phyloP scores from a whole-genome alignment of 176 grass and related monocot genomes.

The Carex parvula region DNA sequence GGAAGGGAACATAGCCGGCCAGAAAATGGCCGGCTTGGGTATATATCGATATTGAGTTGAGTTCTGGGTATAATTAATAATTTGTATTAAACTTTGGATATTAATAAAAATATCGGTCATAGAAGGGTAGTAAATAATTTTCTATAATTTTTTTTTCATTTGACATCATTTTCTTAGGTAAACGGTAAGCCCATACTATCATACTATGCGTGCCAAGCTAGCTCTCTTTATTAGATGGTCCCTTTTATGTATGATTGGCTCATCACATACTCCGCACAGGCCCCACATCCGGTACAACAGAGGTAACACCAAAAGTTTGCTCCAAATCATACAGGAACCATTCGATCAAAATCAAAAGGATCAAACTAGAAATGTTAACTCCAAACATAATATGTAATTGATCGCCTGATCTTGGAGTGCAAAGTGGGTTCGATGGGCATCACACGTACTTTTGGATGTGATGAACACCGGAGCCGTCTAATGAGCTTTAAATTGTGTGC shows the following conservation, averaged over 20 bases:
- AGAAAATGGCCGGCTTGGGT: no score
- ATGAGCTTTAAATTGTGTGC: no score
- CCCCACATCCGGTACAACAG: neutral
- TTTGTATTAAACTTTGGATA: no score
- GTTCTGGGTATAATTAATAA: no score
- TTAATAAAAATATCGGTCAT: no score
- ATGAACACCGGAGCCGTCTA: no score
- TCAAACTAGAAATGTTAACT: neutral
- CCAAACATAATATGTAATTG: no score
- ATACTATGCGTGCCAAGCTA: neutral
- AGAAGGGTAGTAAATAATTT: neutral
- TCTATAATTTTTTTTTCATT: neutral
- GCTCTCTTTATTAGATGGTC: constrained; percentile 19
- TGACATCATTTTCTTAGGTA: neutral
- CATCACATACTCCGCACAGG: neutral
- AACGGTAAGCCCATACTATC: neutral
- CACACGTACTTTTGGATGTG: no score
- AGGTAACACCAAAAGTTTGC: neutral
- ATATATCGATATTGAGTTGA: no score
- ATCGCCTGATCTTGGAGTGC: no score
- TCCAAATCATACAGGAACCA: neutral
- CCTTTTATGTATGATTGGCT: constrained; percentile 14
- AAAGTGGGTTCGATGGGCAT: no score
- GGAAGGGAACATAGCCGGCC: no score
- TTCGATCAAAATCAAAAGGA: neutral